A percentile compares a stretch with the other conserved stretches of the same genome.
phyloP scores from a whole-genome alignment of 2,329 filamentous ascomycete genomes.

The Geosmithia flava region DNA sequence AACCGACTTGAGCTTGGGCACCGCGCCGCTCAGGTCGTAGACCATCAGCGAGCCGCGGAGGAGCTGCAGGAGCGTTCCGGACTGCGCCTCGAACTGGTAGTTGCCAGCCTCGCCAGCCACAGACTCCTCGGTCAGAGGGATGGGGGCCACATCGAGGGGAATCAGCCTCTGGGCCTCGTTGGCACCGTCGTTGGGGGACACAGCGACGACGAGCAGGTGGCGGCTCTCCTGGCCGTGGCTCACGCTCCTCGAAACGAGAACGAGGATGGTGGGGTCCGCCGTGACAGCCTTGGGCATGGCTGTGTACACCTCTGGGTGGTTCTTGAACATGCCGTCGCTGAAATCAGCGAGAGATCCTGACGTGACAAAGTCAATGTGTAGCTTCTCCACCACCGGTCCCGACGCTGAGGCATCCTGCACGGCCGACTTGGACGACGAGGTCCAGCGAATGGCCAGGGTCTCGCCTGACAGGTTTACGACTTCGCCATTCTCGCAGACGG shows the following conservation, averaged over 20 bases:
- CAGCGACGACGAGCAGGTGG: conserved; percentile 17
- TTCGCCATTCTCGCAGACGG: conserved; percentile 48
- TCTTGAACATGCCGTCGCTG: conserved; percentile 41
- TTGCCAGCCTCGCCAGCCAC: conserved; percentile 7
- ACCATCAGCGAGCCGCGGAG: conserved; percentile 38
- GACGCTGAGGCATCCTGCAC: conserved; percentile 21
- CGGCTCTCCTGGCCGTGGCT: conserved; percentile 14
- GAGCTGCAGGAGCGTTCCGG: conserved; percentile 52
- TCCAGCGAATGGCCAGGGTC: conserved; percentile 20
- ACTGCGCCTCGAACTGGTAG: conserved; percentile 49
- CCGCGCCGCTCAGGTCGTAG: conserved; percentile 50
- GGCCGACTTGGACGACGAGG: conserved; percentile 16
- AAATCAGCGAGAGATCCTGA: conserved; percentile 34
- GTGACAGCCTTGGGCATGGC: conserved; percentile 35
- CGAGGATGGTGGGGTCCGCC: conserved; percentile 37
- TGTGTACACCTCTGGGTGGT: conserved; percentile 36
- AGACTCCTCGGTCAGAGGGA: conserved; percentile 4
- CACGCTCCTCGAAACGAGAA: conserved; percentile 32
- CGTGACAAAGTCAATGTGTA: conserved; percentile 37
- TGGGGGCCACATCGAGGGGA: conserved; percentile 24
- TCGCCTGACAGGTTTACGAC: conserved; percentile 49
- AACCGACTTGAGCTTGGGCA: conserved; percentile 47
- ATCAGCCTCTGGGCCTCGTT: conserved; percentile 21
- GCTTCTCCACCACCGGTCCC: conserved; percentile 12
- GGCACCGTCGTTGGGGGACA: conserved; percentile 9